Base-by-base conservation (phyloP, 176 grass and related monocot genomes). In the Leersia perrieri region DNA sequence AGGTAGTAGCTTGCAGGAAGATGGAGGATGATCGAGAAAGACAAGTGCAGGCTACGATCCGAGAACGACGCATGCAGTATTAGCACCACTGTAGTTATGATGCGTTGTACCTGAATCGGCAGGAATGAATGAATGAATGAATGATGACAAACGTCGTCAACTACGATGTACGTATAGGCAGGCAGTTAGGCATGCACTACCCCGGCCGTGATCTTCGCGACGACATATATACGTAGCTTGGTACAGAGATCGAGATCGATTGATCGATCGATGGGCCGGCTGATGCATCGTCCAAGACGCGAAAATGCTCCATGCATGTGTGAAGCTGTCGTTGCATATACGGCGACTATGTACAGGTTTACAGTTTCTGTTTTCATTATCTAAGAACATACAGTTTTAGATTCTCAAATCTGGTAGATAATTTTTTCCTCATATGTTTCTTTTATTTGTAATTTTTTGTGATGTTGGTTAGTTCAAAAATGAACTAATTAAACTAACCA, bases 31-130 rank as follows among this genome's bases (percentile, higher is more conserved):
- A 18, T 60, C 69, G 20, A 11, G 60, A 15, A 66, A 67, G 41
- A 68, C 72, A 68, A 33, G 82, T 36, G 27, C 66, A 34, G 69
- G 70, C 69, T 25, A 60, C 69, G 76, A 80, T 86, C 84, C 69
- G 20, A 60, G 76, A 80, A 51, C 47, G 18, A 49, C 45, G 45
- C 39, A 9, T 0, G 45, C 45, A 20, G 42, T 15, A 42, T 0
- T 2, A 0, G 16, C 42, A 10, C 41, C 47, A 51, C 47, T 51
- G 47, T 49, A 49, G 45, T 49, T 49, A 49, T 49, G 13, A 44
- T 44, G 16, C 3, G 5, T 47, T 49, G 49, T 53, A 53, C 49
- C 18, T n/a, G 49, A 53, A 20, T 51, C 22, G 7, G 49, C 16
- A 53, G 16, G 45, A 3, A 49, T 53, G 5, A 4, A 51, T 5